Evolutionary conservation across 2,329 filamentous ascomycete species (phyloP), one percentile per base, ranked within the genome.

Genomic region (Ilyonectria sp.): DNA sequence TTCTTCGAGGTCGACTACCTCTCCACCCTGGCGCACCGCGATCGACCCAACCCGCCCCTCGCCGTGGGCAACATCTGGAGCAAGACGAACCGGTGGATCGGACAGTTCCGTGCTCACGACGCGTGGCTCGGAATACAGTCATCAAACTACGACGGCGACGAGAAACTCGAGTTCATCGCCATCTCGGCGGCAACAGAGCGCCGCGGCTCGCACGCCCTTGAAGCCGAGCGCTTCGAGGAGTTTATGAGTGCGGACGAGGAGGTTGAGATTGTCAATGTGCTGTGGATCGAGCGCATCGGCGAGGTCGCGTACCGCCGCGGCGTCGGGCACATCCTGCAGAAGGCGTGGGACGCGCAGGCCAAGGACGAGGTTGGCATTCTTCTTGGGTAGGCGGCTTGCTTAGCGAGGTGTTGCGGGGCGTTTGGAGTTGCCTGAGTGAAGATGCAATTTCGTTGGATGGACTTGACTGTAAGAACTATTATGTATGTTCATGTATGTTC

Each of bases 211-310:
- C 78, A 81, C 49, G 77, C 82, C 1, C 83, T 83, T 44, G 79
- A 80, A 15, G 67, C 76, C 21, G 82, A 83, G 15, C 76, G 76
- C 19, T 84, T 83, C 61, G 78, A 79, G 46, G 82, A 83, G 65
- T 77, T 81, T 56, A 80, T 80, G 75, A 81, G 83, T 63, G 74
- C 75, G 1, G 82, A 85, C 60, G 82, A 82, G 35, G 76, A 79
- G 35, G 75, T 86, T 31, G 82, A 86, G 63, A 81, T 85, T 72
- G 80, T 85, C 19, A 85, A 85, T 31, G 83, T 85, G 44, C 69
- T 85, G 35, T 85, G 83, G 83, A 79, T 85, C 19, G 83, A 85
- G 76, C 75, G 82, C 26, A 83, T 85, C 21, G 82, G 82, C 10
- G 82, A 79, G 17, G 76, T 85, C 61, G 79, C 79, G 7, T 84